Base-by-base conservation (phyloP, 805 yeast genomes). In the Kodamaea hsintzibuensis region DNA sequence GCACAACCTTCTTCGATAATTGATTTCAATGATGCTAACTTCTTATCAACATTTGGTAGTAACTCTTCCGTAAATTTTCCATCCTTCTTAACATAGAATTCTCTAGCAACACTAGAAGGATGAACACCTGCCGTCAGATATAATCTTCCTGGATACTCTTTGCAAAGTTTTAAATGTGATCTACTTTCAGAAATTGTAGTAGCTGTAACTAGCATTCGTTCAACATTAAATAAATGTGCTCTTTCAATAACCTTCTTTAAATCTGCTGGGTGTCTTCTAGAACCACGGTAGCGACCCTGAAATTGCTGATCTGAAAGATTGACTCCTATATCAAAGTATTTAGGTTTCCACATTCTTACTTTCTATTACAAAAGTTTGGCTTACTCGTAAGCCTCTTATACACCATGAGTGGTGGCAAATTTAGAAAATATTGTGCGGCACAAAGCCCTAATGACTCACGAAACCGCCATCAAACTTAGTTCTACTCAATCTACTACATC, bases 301-400 rank as follows among this genome's bases (percentile, higher is more conserved):
- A 89, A 95, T 95, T 92, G 93, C 2, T 83, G 76, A 67, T 93
- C 99, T 0, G 97, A 87, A 63, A 93, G 78, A 66, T 93, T 95
- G 61, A 91, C 89, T 35, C 80, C 80, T 16, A 76, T 76, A 53
- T 76, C 80, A 57, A 73, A 76, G 57, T 76, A 76, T 42, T 74
- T 65, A 30, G 79, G 78, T 60, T 61, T 70, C 78, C 78, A 73
- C 51, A 47, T 51, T 18, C 40, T 22, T 13, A 14, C 4, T n/a
- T 7, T n/a, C 17, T 14, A 8, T 6, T 8, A 37, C n/a, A 14
- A 37, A 14, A 14, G 13, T 6, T 14, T 37, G 40, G 16, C 40
- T 37, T 37, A n/a, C n/a, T n/a, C n/a, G n/a, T n/a, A n/a, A n/a
- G n/a, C n/a, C n/a, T n/a, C 9, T 14, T 14, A 38, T 40, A 40